A percentile compares a stretch with the other conserved stretches of the same genome.
Evolutionary conservation across 1,284 basidiomycete species (phyloP).

Genomic region (Melampsora americana): DNA sequence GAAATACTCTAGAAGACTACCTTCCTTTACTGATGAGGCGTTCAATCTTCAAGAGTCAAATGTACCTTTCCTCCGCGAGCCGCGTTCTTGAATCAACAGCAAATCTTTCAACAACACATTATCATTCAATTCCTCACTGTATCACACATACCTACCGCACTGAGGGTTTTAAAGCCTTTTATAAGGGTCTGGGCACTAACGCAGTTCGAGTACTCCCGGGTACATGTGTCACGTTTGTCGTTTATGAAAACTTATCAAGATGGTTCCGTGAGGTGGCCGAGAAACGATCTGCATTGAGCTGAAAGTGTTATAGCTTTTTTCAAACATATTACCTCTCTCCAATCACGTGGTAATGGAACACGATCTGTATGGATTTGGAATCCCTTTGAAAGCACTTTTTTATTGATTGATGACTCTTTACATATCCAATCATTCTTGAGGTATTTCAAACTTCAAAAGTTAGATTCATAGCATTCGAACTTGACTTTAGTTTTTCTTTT

Average conservation of each 20-base stretch:
- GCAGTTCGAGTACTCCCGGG: conserved; percentile 92
- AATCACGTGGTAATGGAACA: no score
- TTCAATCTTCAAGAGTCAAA: conserved; percentile 7
- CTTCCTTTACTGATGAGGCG: not conserved
- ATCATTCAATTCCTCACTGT: conserved; percentile 76
- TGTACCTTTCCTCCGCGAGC: conserved; percentile 54
- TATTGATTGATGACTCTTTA: no score
- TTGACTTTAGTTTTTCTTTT: no score
- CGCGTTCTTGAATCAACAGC: conserved; percentile 62
- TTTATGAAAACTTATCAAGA: conserved; percentile 77
- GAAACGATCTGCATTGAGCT: not conserved
- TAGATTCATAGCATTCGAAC: no score
- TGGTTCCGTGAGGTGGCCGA: conserved; percentile 20
- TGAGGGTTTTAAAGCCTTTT: conserved; percentile 83
- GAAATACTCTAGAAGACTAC: not conserved
- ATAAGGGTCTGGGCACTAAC: conserved; percentile 93
- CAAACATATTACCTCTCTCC: no score
- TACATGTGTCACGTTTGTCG: conserved; percentile 96
- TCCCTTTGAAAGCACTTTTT: no score
- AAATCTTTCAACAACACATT: conserved; percentile 56
- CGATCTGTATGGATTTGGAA: no score
- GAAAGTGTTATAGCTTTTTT: no score
- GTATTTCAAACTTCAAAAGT: no score
- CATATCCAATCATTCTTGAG: no score
- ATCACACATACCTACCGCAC: conserved; percentile 73